Evolutionary conservation across 257 asterid genomes (phyloP), one percentile per base, ranked within the genome.

Genomic region (Nicotiana benthamiana): DNA sequence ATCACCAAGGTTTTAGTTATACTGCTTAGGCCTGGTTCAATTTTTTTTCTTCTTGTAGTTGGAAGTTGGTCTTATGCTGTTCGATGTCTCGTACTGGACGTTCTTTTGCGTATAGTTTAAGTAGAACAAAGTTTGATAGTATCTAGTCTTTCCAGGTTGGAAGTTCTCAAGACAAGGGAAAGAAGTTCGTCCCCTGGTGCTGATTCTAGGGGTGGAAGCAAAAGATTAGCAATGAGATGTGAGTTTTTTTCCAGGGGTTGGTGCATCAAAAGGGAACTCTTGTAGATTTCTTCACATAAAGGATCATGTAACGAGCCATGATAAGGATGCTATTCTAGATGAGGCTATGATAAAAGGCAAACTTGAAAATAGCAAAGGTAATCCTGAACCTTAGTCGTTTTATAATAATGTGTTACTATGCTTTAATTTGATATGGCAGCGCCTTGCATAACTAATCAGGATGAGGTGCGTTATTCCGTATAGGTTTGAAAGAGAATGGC

Each of bases 231-330:
- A 83, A 87, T 89, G 80, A 80, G 83, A 56, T 96, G 98, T 79
- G 92, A 90, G 36, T 96, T 89, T 85, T 89, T 91, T 80, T 89
- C 95, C 72, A 90, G 89, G 85, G 99, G 99, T 51, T 96, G 98
- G 98, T 96, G 99, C 87, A 90, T 94, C 82, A 90, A 86, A n/a
- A 88, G 98, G 97, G 75, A 89, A 66, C 30, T 85, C 97, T 5
- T 96, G 99, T 87, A 90, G 91, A 82, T 96, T 94, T 86, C 93
- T 94, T 86, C 99, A 96, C 79, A 62, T 84, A 74, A 91, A 75
- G 76, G 87, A 82, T 77, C 59, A 36, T 79, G 75, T 24, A 57
- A 63, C 68, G 68, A 82, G 79, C 76, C 82, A 77, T 13, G 27
- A 54, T 60, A 75, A 82, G 65, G 91, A 86, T 75, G 93, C 87